Evolutionary conservation across 2,329 filamentous ascomycete species (phyloP).

Genomic region (Pseudocercospora fijiensis): DNA sequence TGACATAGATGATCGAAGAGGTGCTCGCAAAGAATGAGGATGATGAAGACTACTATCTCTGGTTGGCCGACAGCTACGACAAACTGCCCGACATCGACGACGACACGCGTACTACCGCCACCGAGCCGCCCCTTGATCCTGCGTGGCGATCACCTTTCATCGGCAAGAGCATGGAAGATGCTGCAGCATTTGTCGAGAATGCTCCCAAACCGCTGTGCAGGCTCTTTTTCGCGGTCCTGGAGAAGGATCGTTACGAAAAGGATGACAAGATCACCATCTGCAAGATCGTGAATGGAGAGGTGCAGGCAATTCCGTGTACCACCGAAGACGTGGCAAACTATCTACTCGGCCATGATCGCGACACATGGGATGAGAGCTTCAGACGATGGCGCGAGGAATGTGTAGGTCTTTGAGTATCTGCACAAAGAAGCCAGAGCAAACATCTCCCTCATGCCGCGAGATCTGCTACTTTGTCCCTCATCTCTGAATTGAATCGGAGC

Average conservation of each 20-base stretch:
- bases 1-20: constrained; percentile 12
- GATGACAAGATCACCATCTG: background rate
- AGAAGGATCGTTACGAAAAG: background rate
- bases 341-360: constrained; percentile 7
- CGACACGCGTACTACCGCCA: background rate
- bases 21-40: constrained; percentile 8
- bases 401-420: background rate
- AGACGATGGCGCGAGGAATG: background rate
- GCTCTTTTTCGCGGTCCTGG: constrained; percentile 6
- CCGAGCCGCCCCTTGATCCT: constrained; percentile 7
- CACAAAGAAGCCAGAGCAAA: background rate
- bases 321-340: background rate
- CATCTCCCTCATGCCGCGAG: background rate
- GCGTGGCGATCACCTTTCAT: constrained; percentile 16
- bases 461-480: background rate
- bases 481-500: background rate
- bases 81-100: constrained; percentile 2
- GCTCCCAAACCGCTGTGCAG: constrained; percentile 11
- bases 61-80: constrained; percentile 17
- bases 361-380: constrained; percentile 10
- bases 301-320: constrained; percentile 5
- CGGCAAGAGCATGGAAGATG: constrained; percentile 6
- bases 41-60: constrained; percentile 9
- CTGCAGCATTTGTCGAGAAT: constrained; percentile 2
- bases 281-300: constrained; percentile 9